Conservation (phyloP, 208 protist genomes). For the Leptomonas seymouri region DNA sequence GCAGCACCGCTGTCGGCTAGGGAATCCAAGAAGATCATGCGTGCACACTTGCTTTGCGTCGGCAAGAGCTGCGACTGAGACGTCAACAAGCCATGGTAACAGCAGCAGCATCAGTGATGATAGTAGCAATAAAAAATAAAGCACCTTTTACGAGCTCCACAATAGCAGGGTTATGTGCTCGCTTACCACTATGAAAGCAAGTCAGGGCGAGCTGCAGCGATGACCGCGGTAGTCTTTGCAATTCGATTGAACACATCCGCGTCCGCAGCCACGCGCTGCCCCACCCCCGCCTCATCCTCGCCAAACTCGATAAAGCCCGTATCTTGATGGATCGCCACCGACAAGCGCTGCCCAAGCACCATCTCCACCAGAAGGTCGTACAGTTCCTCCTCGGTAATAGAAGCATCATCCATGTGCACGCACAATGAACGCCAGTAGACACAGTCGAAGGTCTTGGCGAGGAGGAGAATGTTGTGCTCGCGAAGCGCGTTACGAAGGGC, state of each 20-base stretch:
- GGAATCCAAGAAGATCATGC: no score
- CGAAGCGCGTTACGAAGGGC: conserved; percentile 22
- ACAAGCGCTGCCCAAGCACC: conserved; percentile 15
- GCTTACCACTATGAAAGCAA: not conserved
- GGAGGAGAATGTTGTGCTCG: conserved; percentile 35
- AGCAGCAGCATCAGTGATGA: not conserved
- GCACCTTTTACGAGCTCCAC: no score
- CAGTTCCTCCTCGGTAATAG: conserved; percentile 21
- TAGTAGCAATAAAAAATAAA: not conserved
- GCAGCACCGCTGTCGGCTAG: no score
- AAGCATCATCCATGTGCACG: conserved; percentile 30
- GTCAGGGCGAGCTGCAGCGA: conserved; percentile 9
- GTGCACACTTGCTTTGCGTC: no score
- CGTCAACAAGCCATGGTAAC: no score
- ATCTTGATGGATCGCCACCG: conserved; percentile 31
- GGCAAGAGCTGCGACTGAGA: no score
- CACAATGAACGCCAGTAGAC: conserved; percentile 34
- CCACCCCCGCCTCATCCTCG: not conserved
- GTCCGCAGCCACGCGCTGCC: conserved; percentile 12
- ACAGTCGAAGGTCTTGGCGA: conserved; percentile 22
- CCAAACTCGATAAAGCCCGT: conserved; percentile 32
- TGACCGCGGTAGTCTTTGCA: conserved; percentile 2
- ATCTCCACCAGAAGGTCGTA: conserved; percentile 33
- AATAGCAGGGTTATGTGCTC: not conserved
- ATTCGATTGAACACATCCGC: conserved; percentile 22